Conservation (phyloP, 2,329 filamentous ascomycete species). For the Anisogramma anomala region DNA sequence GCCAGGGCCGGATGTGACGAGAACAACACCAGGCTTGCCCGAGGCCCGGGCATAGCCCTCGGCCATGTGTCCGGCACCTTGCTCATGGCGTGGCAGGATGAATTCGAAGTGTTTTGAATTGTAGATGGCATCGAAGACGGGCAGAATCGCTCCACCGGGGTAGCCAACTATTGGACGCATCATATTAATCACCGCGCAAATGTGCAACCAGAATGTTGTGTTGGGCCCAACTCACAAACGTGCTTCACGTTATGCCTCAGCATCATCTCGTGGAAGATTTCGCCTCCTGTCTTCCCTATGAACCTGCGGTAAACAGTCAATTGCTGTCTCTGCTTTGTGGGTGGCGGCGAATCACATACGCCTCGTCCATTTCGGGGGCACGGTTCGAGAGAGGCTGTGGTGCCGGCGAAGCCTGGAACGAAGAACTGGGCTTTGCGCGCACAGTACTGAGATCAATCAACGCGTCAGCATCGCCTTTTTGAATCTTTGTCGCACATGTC, state of each 20-base stretch:
- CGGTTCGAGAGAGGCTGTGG: constrained; percentile 54
- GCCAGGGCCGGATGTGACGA: constrained; percentile 92
- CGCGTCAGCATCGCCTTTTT: constrained; percentile 17
- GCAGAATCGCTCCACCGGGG: constrained; percentile 89
- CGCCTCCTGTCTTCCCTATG: constrained; percentile 86
- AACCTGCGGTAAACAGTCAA: constrained; percentile 42
- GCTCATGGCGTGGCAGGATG: constrained; percentile 88
- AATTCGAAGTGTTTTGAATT: constrained; percentile 97
- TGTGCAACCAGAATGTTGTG: not conserved
- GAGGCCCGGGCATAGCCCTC: constrained; percentile 91
- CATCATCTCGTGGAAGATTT: constrained; percentile 99
- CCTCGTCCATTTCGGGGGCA: constrained; percentile 62
- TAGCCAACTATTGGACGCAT: constrained; percentile 57
- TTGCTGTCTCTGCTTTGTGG: constrained; percentile 6
- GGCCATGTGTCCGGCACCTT: constrained; percentile 97
- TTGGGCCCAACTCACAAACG: constrained; percentile 56
- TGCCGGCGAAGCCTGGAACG: constrained; percentile 40
- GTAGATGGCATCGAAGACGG: constrained; percentile 97
- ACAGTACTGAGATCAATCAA: constrained; percentile 31
- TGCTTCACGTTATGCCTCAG: constrained; percentile 83
- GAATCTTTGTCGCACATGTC: too few relatives aligned
- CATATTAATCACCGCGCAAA: constrained; percentile 17
- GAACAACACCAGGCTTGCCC: constrained; percentile 86
- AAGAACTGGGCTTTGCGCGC: constrained; percentile 51
- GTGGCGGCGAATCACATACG: constrained; percentile 43